A percentile compares a stretch with the other conserved stretches of the same genome.
Evolutionary conservation across 345 rosid species (phyloP).

Genomic region (Eucalyptus brandiana): DNA sequence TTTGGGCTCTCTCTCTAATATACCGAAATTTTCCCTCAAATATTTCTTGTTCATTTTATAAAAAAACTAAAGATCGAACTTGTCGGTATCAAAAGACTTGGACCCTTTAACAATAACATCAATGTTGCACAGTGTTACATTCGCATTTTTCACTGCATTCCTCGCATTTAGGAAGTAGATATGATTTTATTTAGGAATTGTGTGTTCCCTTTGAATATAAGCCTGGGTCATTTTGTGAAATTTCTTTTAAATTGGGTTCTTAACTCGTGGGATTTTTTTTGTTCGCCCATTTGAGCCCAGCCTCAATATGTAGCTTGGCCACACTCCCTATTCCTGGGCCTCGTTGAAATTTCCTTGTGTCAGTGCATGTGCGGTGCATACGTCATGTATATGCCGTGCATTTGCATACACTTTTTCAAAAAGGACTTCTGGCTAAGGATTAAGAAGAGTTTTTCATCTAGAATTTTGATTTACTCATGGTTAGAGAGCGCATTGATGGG

Average conservation of each 20-base stretch:
- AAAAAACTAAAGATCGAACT: no score
- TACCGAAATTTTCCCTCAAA: no score
- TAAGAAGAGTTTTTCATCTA: not conserved
- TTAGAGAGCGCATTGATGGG: not conserved
- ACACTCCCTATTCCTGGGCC: not conserved
- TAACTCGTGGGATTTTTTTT: no score
- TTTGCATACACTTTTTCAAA: no score
- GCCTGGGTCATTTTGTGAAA: not conserved
- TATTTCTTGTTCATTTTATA: no score
- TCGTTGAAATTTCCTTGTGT: not conserved
- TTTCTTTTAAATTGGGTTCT: not conserved
- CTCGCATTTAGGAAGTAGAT: not conserved
- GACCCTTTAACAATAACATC: not conserved
- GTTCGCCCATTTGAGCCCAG: not conserved
- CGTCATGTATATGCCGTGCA: no score
- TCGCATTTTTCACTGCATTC: not conserved
- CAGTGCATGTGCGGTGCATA: not conserved
- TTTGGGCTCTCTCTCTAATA: no score
- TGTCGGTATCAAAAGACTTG: no score
- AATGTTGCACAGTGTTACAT: not conserved
- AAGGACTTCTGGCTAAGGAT: not conserved
- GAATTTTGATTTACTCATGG: not conserved
- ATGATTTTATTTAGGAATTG: not conserved
- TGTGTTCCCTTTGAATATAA: not conserved
- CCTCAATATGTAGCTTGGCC: not conserved